Conservation (phyloP, 2,329 filamentous ascomycete species). For the Diplodia intermedia region DNA sequence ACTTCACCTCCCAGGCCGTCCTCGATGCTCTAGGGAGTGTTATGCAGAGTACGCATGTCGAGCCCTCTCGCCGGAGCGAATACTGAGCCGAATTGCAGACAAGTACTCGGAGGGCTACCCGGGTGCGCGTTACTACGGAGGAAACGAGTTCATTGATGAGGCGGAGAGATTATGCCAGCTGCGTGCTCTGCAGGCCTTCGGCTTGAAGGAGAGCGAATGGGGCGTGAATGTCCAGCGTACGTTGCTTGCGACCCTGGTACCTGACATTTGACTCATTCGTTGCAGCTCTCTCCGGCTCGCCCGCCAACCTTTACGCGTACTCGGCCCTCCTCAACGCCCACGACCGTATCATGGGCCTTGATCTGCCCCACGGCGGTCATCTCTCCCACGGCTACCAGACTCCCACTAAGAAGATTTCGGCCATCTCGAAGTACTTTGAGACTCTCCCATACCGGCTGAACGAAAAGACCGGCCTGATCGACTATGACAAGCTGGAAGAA, state of each 20-base stretch:
- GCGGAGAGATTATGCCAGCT: slow-evolving; percentile 95
- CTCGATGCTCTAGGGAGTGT: slow-evolving; percentile 87
- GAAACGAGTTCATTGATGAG: slow-evolving; percentile 98
- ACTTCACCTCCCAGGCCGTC: slow-evolving; percentile 97
- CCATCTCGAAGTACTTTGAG: slow-evolving; percentile 98
- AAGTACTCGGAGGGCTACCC: slow-evolving; percentile 99
- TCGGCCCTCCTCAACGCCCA: slow-evolving; percentile 91
- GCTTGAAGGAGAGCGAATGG: slow-evolving; percentile 87
- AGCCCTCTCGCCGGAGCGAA: slow-evolving; percentile 70
- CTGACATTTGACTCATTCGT: slow-evolving; percentile 35
- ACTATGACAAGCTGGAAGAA: slow-evolving; percentile 92
- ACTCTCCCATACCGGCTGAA: slow-evolving; percentile 95
- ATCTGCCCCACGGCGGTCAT: slow-evolving; percentile 95
- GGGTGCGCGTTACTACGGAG: slow-evolving; percentile 97
- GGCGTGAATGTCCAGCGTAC: slow-evolving; percentile 95
- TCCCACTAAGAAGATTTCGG: slow-evolving; percentile 82
- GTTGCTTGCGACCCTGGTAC: slow-evolving; percentile 33
- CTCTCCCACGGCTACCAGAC: slow-evolving; percentile 98
- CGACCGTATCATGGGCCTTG: slow-evolving; percentile 95
- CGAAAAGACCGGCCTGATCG: slow-evolving; percentile 90
- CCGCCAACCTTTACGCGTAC: slow-evolving; percentile 82
- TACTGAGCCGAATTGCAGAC: slow-evolving; percentile 61
- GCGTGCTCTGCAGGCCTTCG: slow-evolving; percentile 90
- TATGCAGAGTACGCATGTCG: slow-evolving; percentile 50
- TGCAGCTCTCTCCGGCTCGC: slow-evolving; percentile 78